Base-by-base conservation (phyloP, 345 rosid species). In the Cardamine occulta region DNA sequence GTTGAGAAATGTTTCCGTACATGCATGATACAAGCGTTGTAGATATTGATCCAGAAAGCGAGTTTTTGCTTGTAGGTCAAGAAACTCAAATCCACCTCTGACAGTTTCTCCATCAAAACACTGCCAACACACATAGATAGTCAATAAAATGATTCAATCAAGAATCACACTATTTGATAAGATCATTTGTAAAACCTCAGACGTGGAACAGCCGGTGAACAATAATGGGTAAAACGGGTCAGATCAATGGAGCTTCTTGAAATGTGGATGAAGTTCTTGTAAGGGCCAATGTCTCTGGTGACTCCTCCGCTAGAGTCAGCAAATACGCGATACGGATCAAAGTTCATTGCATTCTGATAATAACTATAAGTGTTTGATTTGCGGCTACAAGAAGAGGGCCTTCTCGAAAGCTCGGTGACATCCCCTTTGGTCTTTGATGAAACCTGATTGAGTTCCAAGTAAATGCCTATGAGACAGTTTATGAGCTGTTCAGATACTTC, bases 21-120 rank as follows among this genome's bases (percentile, higher is more conserved):
- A 89, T 93, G 89, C 98, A 93, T 93, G 74, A 93, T 77, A 84
- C 92, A 87, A 81, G 97, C 87, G 66, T 91, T 93, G 83, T 89
- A 93, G 82, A 88, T 79, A 44, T 93, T 91, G 80, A 93, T 88
- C 97, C 97, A 91, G 83, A 93, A 93, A 44, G 98, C 96, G 6
- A 93, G 85, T 88, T 91, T 93, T 85, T 93, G 97, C 88, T 91
- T 91, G 80, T 91, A 85, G 67, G 89, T 87, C 84, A 91, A 78
- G 83, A 85, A 86, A 69, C 86, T 81, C 78, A 91, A 80, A 69
- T 91, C 93, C 10, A 86, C 91, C 51, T 77, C 84, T 47, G 91
- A 81, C 69, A 93, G 62, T 77, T 82, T 86, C 45, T 78, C 74
- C 88, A 89, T 68, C 84, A 93, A 71, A 70, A 42, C 84, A 84